Base-by-base conservation (phyloP, 495 filamentous ascomycete genomes). In the Trichoderma virens region DNA sequence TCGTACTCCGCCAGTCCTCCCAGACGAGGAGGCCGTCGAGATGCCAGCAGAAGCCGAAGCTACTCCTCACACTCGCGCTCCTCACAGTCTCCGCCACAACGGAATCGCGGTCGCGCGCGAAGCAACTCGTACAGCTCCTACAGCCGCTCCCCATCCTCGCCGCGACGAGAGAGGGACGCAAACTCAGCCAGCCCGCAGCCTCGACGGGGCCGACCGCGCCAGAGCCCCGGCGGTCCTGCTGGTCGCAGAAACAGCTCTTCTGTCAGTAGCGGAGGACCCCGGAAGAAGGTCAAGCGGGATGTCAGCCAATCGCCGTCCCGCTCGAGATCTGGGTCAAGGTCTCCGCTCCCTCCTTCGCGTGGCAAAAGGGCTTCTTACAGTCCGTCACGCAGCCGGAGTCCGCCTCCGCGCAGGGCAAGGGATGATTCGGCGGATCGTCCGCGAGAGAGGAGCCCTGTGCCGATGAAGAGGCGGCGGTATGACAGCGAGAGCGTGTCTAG, bases 131-230 rank as follows among this genome's bases (percentile, higher is more conserved):
- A 63, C 30, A 63, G 39, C 18, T 51, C 61, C 25, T 63, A 39
- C 39, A 41, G 35, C 39, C 35, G 61, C 13, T 41, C 30, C 5
- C 34, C 61, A 31, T 73, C 74, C 11, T 64, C 72, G 3, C 71
- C 72, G 3, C 67, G 72, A 25, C 71, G 68, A 3, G 68, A 65
- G 4, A 61, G 65, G 18, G 72, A 70, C 43, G 72, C 74, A 6
- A 65, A 69, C 47, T 75, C 74, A 30, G 65, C 54, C 45, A 76
- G 70, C 63, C 75, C 74, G 18, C 66, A 70, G 32, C 67, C 66
- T 60, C 51, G 67, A 14, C 62, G 65, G 27, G 35, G 45, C 41
- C 67, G 65, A 31, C 69, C 65, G 41, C 61, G 31, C 11, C 56
- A 61, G 43, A 63, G 23, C 25, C 68, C n/a, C 67, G 63, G 38